Evolutionary conservation across 2,329 filamentous ascomycete genomes (phyloP).

Genomic region (Talaromyces sp.): DNA sequence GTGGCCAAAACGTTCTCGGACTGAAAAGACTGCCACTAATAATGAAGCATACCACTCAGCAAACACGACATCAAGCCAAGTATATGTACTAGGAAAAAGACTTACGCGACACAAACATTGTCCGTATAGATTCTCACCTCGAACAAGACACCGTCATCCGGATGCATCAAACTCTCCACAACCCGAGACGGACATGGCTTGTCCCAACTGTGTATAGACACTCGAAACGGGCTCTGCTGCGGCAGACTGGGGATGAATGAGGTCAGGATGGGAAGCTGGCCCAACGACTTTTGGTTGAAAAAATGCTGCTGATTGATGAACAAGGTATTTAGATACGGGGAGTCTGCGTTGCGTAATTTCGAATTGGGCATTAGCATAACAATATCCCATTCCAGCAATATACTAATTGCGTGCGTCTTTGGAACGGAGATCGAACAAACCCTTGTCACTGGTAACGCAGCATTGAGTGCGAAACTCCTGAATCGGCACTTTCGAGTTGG

Average conservation of each 20-base stretch:
- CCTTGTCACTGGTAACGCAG: conserved; percentile 55
- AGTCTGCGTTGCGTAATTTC: conserved; percentile 36
- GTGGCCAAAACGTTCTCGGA: conserved; percentile 46
- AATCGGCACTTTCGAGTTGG: conserved; percentile 61
- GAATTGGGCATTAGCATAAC: background rate
- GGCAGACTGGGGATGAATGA: conserved; percentile 65
- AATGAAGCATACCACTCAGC: background rate
- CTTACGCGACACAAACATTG: conserved; percentile 58
- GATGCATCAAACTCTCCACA: conserved; percentile 52
- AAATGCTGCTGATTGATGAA: conserved; percentile 29
- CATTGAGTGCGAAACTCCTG: conserved; percentile 80
- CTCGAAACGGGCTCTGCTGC: conserved; percentile 56
- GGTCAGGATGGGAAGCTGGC: conserved; percentile 59
- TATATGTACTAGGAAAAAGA: conserved; percentile 11
- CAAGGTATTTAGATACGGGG: conserved; percentile 37
- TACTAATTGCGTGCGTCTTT: no score
- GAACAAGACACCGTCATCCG: conserved; percentile 54
- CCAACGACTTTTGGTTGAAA: conserved; percentile 30
- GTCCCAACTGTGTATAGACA: conserved; percentile 72
- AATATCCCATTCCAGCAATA: conserved; percentile 13
- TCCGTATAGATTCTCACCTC: conserved; percentile 66
- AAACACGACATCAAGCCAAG: background rate
- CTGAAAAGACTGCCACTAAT: conserved; percentile 55
- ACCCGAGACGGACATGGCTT: conserved; percentile 55
- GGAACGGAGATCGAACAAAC: conserved; percentile 24